These are phyloP conservation scores for Cystofilobasidium capitatum DNA, from an alignment of 768 basidiomycete genomes.

Conservation along the genomic window DNA sequence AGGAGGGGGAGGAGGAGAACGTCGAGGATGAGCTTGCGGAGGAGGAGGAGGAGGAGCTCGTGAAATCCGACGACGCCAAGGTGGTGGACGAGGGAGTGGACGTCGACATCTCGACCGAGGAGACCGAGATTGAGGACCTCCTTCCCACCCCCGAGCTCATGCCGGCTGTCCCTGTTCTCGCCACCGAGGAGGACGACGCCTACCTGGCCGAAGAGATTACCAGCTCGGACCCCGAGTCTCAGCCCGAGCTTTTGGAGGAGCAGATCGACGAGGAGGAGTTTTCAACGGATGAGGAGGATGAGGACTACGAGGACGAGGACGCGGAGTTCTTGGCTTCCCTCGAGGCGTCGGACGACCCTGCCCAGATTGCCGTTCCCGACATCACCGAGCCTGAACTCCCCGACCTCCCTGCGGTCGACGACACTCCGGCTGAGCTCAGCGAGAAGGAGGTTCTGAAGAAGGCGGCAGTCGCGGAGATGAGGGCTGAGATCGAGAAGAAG, in stretches of 20 bases:
- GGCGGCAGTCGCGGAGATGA: constrained; percentile 24
- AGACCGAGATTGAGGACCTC: too few relatives aligned
- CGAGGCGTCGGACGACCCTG: constrained; percentile 28
- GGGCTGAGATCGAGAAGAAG: constrained; percentile 22
- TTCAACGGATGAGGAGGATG: not conserved
- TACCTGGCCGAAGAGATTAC: too few relatives aligned
- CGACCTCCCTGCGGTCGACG: constrained; percentile 7
- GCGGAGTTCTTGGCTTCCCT: constrained; percentile 25
- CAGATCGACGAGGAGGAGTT: not conserved
- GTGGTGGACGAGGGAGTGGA: not conserved
- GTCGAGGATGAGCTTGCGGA: not conserved
- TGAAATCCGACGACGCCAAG: not conserved
- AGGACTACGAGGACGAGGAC: constrained; percentile 29
- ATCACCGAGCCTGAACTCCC: constrained; percentile 15
- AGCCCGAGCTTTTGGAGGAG: too few relatives aligned
- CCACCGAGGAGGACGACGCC: too few relatives aligned
- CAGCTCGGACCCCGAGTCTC: too few relatives aligned
- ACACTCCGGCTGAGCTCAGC: constrained; percentile 18
- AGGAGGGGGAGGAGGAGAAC: not conserved
- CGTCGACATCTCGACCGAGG: too few relatives aligned
- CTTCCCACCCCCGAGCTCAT: too few relatives aligned
- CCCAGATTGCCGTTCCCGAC: constrained; percentile 27
- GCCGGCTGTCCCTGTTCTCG: too few relatives aligned
- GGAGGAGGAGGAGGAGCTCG: not conserved
- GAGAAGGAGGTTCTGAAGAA: constrained; percentile 27